Base-by-base conservation (phyloP, 768 basidiomycete genomes). In the Rhodotorula graminis region DNA sequence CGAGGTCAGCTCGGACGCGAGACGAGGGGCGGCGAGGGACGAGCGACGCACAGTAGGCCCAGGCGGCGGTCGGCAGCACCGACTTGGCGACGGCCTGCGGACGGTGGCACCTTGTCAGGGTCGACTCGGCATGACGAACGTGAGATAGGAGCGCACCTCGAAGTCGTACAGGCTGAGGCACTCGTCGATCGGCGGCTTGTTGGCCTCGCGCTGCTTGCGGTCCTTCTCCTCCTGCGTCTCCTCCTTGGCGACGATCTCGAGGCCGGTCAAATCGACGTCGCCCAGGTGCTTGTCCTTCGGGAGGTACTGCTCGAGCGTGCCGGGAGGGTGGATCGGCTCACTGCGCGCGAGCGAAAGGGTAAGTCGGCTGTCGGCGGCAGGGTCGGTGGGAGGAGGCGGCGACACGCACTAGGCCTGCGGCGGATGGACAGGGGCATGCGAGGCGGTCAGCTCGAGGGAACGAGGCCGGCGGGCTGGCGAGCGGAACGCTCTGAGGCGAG, bases 141-240 rank as follows among this genome's bases (percentile, higher is more conserved):
- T 9, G 37, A 9, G 5, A 9, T 37, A 9, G 4, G 2, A n/a
- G 72, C 82, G 37, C 67, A 89, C 91, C 85, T 95, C 92, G 81
- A 97, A 88, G 73, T 96, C 93, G 50, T 84, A 84, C 74, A 95
- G 80, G 78, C 84, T 91, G 47, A 95, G 81, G 65, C 93, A 88
- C 74, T 87, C 84, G 70, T 82, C 83, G 27, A 93, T 83, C 2
- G 88, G 87, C 11, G 89, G 91, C 80, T 86, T 87, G 70, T 84
- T 81, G 75, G 87, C 86, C 15, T 90, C 86, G 67, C 90, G 84
- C 21, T 84, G 84, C 21, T 88, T 77, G 72, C 90, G 89, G 69
- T 92, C 91, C 74, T 85, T 86, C 6, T 89, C 88, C 79, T 86
- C 86, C 56, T 80, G 76, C 0, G 89, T 88, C 31, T 91, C 82